These are phyloP conservation scores for Mortierella sp. DNA, from an alignment of 371 early-diverging fungal genomes.

Conservation along the genomic window DNA sequence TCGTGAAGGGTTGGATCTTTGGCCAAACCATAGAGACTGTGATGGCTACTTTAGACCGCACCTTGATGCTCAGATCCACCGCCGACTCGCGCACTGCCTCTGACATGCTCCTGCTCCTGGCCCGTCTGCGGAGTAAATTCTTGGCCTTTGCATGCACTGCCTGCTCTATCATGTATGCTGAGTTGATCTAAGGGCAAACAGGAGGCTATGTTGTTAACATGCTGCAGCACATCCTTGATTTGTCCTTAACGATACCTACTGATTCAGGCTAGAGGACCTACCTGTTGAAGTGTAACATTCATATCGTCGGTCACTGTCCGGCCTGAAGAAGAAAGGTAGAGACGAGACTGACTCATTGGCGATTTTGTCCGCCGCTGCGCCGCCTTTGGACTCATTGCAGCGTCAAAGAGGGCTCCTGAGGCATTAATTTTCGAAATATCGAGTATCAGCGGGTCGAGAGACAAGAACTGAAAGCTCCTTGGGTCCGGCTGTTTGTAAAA, in stretches of 20 bases:
- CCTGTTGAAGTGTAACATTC: constrained; percentile 60
- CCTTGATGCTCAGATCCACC: constrained; percentile 50
- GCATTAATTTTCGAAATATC: constrained; percentile 71
- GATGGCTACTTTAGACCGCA: constrained; percentile 45
- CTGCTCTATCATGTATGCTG: constrained; percentile 58
- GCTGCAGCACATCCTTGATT: background rate
- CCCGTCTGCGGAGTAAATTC: constrained; percentile 44
- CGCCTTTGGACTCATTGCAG: constrained; percentile 47
- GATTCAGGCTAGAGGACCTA: background rate
- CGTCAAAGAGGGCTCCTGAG: constrained; percentile 53
- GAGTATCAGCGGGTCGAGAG: constrained; percentile 77
- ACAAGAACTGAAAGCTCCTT: constrained; percentile 76
- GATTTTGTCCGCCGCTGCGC: constrained; percentile 46
- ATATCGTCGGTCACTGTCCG: constrained; percentile 56
- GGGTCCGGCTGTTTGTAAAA: constrained; percentile 79
- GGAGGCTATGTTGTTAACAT: background rate
- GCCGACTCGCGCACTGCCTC: constrained; percentile 60
- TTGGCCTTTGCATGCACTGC: constrained; percentile 56
- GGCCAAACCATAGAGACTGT: constrained; percentile 55
- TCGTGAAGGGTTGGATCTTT: constrained; percentile 55
- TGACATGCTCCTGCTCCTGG: constrained; percentile 56
- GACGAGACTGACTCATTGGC: constrained; percentile 35
- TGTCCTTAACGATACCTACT: background rate
- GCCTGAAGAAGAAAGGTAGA: constrained; percentile 35
- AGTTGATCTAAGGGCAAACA: constrained; percentile 50